Conservation (phyloP, 768 basidiomycete species). For the Fomitopsis serialis region DNA sequence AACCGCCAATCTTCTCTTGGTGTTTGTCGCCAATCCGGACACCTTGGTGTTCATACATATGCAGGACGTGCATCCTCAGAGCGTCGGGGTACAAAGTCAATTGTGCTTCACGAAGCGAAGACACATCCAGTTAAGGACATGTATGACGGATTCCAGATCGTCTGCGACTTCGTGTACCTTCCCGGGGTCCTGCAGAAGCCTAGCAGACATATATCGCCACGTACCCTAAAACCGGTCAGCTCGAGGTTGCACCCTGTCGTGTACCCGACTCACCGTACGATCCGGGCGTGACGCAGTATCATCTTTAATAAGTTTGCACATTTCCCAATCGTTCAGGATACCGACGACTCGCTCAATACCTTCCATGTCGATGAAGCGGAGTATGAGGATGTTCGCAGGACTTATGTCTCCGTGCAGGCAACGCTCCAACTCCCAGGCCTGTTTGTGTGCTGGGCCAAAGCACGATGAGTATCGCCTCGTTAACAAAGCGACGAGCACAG, state of each 20-base stretch:
- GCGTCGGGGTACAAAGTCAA: not conserved
- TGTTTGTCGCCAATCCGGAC: no score
- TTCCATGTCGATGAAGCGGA: not conserved
- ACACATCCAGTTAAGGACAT: slow-evolving; percentile 6
- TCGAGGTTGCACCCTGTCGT: not conserved
- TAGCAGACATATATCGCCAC: slow-evolving; percentile 15
- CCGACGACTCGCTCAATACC: not conserved
- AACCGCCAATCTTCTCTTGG: no score
- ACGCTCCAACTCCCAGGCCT: not conserved
- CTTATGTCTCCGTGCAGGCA: slow-evolving; percentile 9
- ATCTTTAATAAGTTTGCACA: slow-evolving; percentile 1
- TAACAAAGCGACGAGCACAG: not conserved
- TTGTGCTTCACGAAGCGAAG: not conserved
- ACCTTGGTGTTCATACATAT: no score
- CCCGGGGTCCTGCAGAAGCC: slow-evolving; percentile 2
- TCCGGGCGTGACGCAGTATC: not conserved
- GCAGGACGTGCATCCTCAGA: no score
- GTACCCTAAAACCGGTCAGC: slow-evolving; percentile 13
- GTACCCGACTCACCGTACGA: not conserved
- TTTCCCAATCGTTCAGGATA: slow-evolving; percentile 6
- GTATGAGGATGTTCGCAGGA: slow-evolving; percentile 2
- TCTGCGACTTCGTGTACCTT: slow-evolving; percentile 6
- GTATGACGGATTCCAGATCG: slow-evolving; percentile 17
- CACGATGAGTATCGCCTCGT: not conserved
- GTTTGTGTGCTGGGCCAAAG: slow-evolving; percentile 3